A percentile compares a stretch with the other conserved stretches of the same genome.
These are phyloP conservation scores for Neostapfia colusana DNA, from an alignment of 176 grass and related monocot species.

Conservation along the genomic window DNA sequence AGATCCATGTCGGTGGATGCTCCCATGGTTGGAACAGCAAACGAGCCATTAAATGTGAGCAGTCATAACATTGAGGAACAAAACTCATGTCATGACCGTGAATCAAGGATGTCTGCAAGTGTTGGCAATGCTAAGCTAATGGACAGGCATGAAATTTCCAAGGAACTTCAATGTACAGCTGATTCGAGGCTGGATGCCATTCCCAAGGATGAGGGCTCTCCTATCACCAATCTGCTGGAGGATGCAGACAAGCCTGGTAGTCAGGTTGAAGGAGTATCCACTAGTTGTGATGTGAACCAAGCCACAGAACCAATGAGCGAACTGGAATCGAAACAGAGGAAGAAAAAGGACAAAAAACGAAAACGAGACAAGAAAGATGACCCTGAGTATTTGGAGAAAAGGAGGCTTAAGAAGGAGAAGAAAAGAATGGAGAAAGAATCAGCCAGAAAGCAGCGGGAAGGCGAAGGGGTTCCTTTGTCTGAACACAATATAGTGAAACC, in stretches of 20 bases:
- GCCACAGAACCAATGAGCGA: slow-evolving; percentile 23
- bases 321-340: slow-evolving; percentile 55
- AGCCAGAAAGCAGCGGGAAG: slow-evolving; percentile 57
- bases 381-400: slow-evolving; percentile 79
- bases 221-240: slow-evolving; percentile 31
- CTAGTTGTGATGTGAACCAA: slow-evolving; percentile 49
- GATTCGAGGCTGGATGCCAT: slow-evolving; percentile 60
- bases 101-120: slow-evolving; percentile 84
- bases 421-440: slow-evolving; percentile 82
- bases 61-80: slow-evolving; percentile 64
- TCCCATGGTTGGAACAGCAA: slow-evolving; percentile 54
- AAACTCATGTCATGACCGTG: slow-evolving; percentile 69
- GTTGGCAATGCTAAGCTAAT: slow-evolving; percentile 72
- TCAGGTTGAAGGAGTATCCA: slow-evolving; percentile 49
- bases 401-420: slow-evolving; percentile 84
- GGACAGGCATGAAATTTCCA: slow-evolving; percentile 55
- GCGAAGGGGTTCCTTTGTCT: slow-evolving; percentile 37
- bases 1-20: slow-evolving; percentile 97
- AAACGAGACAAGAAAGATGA: slow-evolving; percentile 78
- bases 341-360: slow-evolving; percentile 79
- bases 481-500: slow-evolving; percentile 44
- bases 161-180: slow-evolving; percentile 85
- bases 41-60: slow-evolving; percentile 58
- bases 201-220: slow-evolving; percentile 45
- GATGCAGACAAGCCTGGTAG: slow-evolving; percentile 32